Evolutionary conservation across 805 yeast species (phyloP), one percentile per base, ranked within the genome.

Genomic region (Zygosaccharomyces siamensis): DNA sequence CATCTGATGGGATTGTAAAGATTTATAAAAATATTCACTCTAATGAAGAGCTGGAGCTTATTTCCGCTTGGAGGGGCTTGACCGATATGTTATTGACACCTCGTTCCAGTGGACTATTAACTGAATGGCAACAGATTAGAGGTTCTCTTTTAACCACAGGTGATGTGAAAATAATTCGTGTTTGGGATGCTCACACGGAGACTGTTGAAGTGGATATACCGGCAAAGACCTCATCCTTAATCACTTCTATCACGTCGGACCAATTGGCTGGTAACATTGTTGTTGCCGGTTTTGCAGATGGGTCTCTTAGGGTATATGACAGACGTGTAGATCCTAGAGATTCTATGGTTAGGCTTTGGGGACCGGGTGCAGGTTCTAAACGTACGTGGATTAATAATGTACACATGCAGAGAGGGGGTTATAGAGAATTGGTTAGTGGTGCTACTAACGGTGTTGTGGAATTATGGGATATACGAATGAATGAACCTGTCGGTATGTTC

Each of bases 141-240:
- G 99, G 99, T 0, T 80, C 96, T 0, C 71, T 93, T 33, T 71
- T 92, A 46, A 96, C 87, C 1, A 89, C 96, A 36, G 99, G 99
- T 40, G 98, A 93, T 71, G 96, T 88, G 7, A 87, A 90, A 59
- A 83, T 89, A 21, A 88, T 93, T 47, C 74, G 96, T 49, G 74
- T 90, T 1, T 93, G 99, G 99, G 98, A 93, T 69, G 98, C 98
- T 0, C 93, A 96, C 10, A 74, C 97, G 31, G 99, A 93, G 62
- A 74, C 85, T 45, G 85, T 96, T 61, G 75, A 87, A 42, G 79
- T 80, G 14, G 97, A 89, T 59, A 84, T 93, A 43, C 97, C 98
- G 0, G 95, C 95, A 0, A 76, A 97, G 48, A 87, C 96, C 0
- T 81, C 95, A 0, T 82, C 92, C 16, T 81, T 92, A n/a, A 84